Evolutionary conservation across 2,329 filamentous ascomycete genomes (phyloP).

Genomic region (Colletotrichum sojae): DNA sequence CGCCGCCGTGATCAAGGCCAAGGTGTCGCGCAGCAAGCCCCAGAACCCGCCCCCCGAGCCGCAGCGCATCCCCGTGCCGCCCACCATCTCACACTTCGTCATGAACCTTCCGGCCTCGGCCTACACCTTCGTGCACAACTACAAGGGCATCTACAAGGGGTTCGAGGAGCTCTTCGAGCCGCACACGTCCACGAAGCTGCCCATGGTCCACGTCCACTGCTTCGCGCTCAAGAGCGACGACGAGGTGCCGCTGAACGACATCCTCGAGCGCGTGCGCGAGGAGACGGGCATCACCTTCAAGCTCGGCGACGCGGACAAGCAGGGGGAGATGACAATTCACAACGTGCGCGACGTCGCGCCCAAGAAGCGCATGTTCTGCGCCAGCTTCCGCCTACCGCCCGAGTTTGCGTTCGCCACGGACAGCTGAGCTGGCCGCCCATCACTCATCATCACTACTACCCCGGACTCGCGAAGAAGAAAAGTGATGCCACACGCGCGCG

Average conservation of each 20-base stretch:
- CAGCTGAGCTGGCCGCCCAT: constrained; percentile 7
- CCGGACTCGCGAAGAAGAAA: too few relatives aligned
- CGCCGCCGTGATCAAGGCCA: constrained; percentile 67
- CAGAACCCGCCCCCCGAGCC: constrained; percentile 54
- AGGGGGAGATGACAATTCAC: constrained; percentile 69
- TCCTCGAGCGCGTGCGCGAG: constrained; percentile 56
- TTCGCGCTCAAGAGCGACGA: constrained; percentile 88
- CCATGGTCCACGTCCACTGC: constrained; percentile 93
- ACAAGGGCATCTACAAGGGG: constrained; percentile 85
- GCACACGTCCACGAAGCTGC: constrained; percentile 72
- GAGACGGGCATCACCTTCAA: constrained; percentile 58
- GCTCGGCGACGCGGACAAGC: constrained; percentile 61
- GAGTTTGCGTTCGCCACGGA: constrained; percentile 81
- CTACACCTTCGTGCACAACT: constrained; percentile 82
- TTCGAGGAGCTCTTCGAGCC: constrained; percentile 76
- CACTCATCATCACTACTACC: too few relatives aligned
- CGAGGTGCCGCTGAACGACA: constrained; percentile 72
- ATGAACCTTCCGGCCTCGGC: constrained; percentile 97
- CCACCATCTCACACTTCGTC: constrained; percentile 90
- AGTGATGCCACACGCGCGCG: not conserved
- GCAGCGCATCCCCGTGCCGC: constrained; percentile 71
- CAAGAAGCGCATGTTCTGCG: constrained; percentile 97
- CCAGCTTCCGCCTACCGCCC: constrained; percentile 86
- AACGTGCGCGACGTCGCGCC: constrained; percentile 91
- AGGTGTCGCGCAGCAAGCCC: constrained; percentile 55